phyloP scores from a whole-genome alignment of 257 asterid species.

The Primulina eburnea region DNA sequence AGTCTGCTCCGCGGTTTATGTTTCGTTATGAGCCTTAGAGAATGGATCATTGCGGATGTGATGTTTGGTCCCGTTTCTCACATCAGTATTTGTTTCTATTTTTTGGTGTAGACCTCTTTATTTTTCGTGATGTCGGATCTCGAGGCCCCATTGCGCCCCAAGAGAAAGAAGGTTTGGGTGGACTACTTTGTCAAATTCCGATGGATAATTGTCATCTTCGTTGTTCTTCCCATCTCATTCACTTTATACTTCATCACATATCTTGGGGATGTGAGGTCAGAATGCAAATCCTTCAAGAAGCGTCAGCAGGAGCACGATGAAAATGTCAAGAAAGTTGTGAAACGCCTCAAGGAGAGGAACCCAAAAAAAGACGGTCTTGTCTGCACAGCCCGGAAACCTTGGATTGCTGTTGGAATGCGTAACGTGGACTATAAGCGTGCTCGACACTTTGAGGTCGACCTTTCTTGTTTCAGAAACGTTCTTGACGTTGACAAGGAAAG shows the following conservation, averaged over 20 bases:
- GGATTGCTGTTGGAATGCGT: constrained; percentile 89
- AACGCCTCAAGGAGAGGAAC: constrained; percentile 50
- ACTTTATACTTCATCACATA: constrained; percentile 69
- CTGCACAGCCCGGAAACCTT: constrained; percentile 88
- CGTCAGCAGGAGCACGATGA: constrained; percentile 49
- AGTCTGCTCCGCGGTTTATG: too few species aligned
- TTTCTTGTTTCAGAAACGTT: constrained; percentile 74
- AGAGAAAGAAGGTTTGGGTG: constrained; percentile 83
- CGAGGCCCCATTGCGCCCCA: constrained; percentile 85
- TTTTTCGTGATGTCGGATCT: constrained; percentile 66
- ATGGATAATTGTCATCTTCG: constrained; percentile 86
- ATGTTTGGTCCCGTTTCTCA: too few species aligned
- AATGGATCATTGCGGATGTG: too few species aligned
- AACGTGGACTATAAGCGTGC: constrained; percentile 92
- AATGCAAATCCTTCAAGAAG: constrained; percentile 67
- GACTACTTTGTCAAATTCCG: constrained; percentile 80
- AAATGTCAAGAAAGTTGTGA: constrained; percentile 42
- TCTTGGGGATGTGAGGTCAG: constrained; percentile 75
- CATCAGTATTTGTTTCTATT: constrained; percentile 1
- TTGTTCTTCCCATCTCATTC: constrained; percentile 82
- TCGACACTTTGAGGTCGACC: constrained; percentile 92
- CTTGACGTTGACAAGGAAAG: constrained; percentile 67
- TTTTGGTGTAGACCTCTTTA: constrained; percentile 30
- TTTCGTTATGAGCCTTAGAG: too few species aligned
- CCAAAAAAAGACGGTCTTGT: constrained; percentile 60